phyloP scores from a whole-genome alignment of 345 rosid species.

The Zanthoxylum bungeanum region DNA sequence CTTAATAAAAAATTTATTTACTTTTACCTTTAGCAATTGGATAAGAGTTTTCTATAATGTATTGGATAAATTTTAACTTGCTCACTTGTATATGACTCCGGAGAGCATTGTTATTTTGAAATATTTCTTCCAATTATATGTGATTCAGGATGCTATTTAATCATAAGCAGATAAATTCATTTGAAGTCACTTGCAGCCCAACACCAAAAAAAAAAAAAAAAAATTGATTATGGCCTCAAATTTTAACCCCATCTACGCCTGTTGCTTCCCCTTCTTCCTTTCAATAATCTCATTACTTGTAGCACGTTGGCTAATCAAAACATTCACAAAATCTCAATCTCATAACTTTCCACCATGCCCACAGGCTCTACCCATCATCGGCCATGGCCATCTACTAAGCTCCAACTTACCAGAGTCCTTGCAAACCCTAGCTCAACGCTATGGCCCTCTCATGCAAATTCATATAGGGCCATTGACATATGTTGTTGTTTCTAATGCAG shows the following conservation, averaged over 20 bases:
- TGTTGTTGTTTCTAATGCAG: constrained; percentile 47
- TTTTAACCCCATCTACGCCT: background rate
- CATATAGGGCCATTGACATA: constrained; percentile 36
- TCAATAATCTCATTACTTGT: constrained; percentile 4
- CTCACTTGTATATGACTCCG: no score
- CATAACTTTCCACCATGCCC: constrained; percentile 39
- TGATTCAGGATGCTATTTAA: background rate
- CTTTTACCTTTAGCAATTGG: no score
- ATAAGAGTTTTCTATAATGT: no score
- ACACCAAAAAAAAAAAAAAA: no score
- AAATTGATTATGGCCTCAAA: background rate
- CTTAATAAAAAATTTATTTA: no score
- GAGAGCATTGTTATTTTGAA: no score
- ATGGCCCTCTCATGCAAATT: constrained; percentile 62
- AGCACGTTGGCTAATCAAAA: constrained; percentile 12
- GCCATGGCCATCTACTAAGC: constrained; percentile 45
- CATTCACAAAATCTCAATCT: background rate
- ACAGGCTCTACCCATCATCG: constrained; percentile 40
- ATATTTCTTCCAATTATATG: background rate
- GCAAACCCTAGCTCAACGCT: constrained; percentile 39
- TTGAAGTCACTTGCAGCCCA: background rate
- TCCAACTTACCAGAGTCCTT: constrained; percentile 46
- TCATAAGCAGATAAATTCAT: background rate
- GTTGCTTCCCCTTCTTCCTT: constrained; percentile 9
- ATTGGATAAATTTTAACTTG: no score